Evolutionary conservation across 495 filamentous ascomycete species (phyloP), one percentile per base, ranked within the genome.

Genomic region (Aspergillus wentii): DNA sequence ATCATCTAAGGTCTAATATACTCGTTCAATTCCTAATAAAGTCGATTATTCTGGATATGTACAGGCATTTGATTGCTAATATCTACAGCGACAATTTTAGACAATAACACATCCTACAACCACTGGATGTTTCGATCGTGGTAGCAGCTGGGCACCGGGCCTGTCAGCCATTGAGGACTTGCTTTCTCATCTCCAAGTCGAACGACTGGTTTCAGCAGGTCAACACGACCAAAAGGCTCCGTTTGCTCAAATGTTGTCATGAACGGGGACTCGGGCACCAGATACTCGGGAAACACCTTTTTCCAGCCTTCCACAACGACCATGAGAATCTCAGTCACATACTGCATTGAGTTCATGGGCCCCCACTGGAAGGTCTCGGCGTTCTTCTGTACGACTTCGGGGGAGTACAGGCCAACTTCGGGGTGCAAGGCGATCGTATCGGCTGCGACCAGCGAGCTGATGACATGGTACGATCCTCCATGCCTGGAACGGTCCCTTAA

Each of bases 231-330:
- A 52, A 52, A 62, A 8, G 33, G 43, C 6, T 39, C 46, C n/a
- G n/a, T n/a, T 1, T 46, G 30, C 7, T 51, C 47, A 31, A 57
- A 56, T 3, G 40, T 49, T n/a, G 41, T 48, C 56, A 62, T 59
- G 6, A 55, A 46, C 6, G 42, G 35, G 0, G 56, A 60, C 8
- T 49, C 29, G 25, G 47, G 43, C 3, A 41, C 36, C 21, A 59
- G 18, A 41, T 53, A 55, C 1, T 44, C 44, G 0, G 56, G 56
- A 13, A 54, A 43, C 0, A 33, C 53, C 8, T 32, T 39, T 37
- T 59, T 59, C 56, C 58, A 62, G 0, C 53, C 58, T 39, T 57
- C 41, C 11, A 62, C 26, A 0, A 62, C 53, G n/a, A 31, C 21
- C 0, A 55, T 28, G 44, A 62, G 22, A 17, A 62, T 46, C 25